These are phyloP conservation scores for Aspergillus piperis DNA, from an alignment of 2,329 filamentous ascomycete species.

Conservation along the genomic window DNA sequence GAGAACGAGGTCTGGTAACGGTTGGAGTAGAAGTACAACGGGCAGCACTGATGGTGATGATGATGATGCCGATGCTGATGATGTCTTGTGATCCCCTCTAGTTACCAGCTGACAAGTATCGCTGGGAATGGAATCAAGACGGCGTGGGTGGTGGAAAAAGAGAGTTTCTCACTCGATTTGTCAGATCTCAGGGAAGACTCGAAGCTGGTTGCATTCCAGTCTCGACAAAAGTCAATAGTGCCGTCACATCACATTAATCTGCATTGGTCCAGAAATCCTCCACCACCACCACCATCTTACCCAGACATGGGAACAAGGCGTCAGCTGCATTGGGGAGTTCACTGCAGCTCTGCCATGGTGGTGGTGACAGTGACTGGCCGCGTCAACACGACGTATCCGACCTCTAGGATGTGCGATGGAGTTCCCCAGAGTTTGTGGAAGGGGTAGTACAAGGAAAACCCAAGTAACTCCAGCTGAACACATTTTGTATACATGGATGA, in stretches of 20 bases:
- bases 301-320: not conserved
- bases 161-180: not conserved
- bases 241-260: conserved; percentile 13
- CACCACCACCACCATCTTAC: not conserved
- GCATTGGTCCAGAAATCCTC: conserved; percentile 5
- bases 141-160: not conserved
- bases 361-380: not conserved
- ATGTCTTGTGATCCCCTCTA: not conserved
- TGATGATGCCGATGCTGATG: too few species aligned
- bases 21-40: not conserved
- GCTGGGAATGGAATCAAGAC: not conserved
- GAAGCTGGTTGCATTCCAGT: conserved; percentile 1
- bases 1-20: conserved; percentile 4
- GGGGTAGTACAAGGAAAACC: not conserved
- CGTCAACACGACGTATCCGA: conserved; percentile 3
- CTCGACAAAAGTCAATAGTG: conserved; percentile 8
- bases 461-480: not conserved
- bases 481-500: not conserved
- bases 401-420: not conserved
- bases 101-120: not conserved
- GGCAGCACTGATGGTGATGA: not conserved
- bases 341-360: not conserved
- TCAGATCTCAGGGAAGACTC: conserved; percentile 1
- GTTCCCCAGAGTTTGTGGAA: not conserved
- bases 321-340: not conserved